A percentile compares a stretch with the other conserved stretches of the same genome.
Evolutionary conservation across 106 monocot species (phyloP).

Genomic region (Allium fistulosum): DNA sequence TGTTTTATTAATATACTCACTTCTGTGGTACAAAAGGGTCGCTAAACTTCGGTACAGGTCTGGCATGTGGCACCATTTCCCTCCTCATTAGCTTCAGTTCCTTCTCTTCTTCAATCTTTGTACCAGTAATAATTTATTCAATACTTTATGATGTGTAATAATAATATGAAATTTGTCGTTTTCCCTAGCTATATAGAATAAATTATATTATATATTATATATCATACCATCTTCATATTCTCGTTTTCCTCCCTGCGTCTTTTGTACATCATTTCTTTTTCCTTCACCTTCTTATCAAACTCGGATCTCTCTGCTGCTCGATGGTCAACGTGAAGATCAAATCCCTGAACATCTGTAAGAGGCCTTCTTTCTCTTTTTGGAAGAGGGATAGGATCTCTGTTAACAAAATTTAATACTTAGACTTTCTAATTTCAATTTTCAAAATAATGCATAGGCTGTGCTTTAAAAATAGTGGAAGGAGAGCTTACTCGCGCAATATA

Average conservation of each 20-base stretch:
- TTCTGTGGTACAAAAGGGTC: slow-evolving; percentile 79
- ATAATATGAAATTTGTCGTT: background rate
- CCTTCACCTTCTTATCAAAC: slow-evolving; percentile 81
- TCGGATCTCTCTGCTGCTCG: slow-evolving; percentile 75
- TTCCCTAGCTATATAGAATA: background rate
- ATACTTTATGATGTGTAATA: background rate
- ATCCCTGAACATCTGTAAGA: slow-evolving; percentile 74
- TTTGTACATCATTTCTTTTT: slow-evolving; percentile 71
- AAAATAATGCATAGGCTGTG: background rate
- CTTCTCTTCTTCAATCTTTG: slow-evolving; percentile 86
- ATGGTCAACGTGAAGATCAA: slow-evolving; percentile 73
- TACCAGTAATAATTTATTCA: background rate
- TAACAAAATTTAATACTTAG: background rate
- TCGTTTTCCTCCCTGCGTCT: slow-evolving; percentile 85
- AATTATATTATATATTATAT: background rate
- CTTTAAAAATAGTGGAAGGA: background rate
- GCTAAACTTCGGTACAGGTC: slow-evolving; percentile 66
- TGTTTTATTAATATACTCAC: slow-evolving; percentile 25
- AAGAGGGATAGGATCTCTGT: slow-evolving; percentile 74
- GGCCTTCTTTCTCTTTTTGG: slow-evolving; percentile 79
- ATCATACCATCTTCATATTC: slow-evolving; percentile 45
- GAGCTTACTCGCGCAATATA: slow-evolving; percentile 35
- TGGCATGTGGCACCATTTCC: slow-evolving; percentile 84
- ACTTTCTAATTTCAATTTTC: background rate
- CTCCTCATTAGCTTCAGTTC: slow-evolving; percentile 81